Conservation (phyloP, 2,329 filamentous ascomycete species). For the Cercospora janseana region DNA sequence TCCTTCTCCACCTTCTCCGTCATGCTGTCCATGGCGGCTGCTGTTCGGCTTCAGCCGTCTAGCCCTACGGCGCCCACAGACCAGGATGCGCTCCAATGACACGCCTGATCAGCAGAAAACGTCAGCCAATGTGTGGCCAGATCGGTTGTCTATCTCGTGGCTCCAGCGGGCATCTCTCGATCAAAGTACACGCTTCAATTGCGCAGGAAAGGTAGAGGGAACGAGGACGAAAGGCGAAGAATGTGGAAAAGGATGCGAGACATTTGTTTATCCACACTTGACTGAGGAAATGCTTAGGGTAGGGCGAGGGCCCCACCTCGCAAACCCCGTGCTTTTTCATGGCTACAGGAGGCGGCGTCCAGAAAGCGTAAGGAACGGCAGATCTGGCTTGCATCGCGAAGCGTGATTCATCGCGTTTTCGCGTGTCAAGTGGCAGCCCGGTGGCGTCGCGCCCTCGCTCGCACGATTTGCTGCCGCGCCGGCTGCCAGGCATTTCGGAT, state of each 20-base stretch:
- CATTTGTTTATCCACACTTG: not conserved
- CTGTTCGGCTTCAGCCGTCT: slow-evolving; percentile 8
- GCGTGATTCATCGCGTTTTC: not conserved
- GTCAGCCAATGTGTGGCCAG: slow-evolving; percentile 3
- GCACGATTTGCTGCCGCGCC: slow-evolving; percentile 2
- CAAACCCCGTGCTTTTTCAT: not conserved
- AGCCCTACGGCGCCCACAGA: not conserved
- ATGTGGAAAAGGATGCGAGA: slow-evolving; percentile 7
- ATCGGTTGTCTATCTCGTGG: not conserved
- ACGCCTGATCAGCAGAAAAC: not conserved
- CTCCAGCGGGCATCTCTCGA: slow-evolving; percentile 5
- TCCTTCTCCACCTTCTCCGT: slow-evolving; percentile 27
- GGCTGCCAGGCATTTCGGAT: slow-evolving; percentile 1
- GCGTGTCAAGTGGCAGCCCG: not conserved
- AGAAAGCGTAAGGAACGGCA: not conserved
- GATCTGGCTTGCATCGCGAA: not conserved
- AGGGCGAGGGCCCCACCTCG: not conserved
- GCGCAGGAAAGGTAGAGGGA: not conserved
- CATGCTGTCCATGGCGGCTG: not conserved
- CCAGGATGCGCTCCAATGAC: slow-evolving; percentile 6
- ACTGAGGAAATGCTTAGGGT: not conserved
- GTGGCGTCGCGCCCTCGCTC: not conserved
- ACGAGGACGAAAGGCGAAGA: slow-evolving; percentile 1
- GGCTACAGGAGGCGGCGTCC: not conserved
- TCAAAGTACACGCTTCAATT: not conserved